Evolutionary conservation across 495 filamentous ascomycete genomes (phyloP), one percentile per base, ranked within the genome.

Genomic region (Penicillium waksmanii): DNA sequence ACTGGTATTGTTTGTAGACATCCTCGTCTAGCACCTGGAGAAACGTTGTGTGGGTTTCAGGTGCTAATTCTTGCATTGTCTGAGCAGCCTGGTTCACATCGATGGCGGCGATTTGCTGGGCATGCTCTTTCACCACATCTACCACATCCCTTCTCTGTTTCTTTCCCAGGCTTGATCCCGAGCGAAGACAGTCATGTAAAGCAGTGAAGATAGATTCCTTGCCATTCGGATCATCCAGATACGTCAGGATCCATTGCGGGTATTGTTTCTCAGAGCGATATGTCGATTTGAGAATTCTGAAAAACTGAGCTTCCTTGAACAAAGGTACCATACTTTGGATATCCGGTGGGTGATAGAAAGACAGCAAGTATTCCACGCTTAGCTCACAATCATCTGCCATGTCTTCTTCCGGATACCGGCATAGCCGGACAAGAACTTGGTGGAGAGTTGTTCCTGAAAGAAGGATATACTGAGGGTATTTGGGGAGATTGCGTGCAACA

Each of bases 391-490:
- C 95, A 47, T 97, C 94, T 18, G 89, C 88, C 66, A 97, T 82
- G 57, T 95, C 92, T 36, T 80, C 77, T 7, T 84, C 85, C 2
- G 95, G 92, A 63, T 90, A 96, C 59, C 87, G 82, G 77, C 95
- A 98, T 36, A 98, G 79, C 7, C 91, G 90, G 9, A 85, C 77
- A 43, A 98, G 79, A 38, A 97, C 87, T 46, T 86, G 87, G 64
- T 94, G 89, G 1, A 98, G 81, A 9, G 89, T 88, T 8, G 89
- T 89, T 51, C 93, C 95, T 0, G 95, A 86, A 57, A 98, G 84
- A 34, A 97, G 82, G 63, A 98, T 90, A 66, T 96, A 97, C 70
- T 97, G 93, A 5, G 91, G 93, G 68, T 96, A 98, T 73, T 98
- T 98, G 2, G 95, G 91, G 15, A 98, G 82, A 65, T 96, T 98